Percentiles rank a stretch among this genome's conserved stretches.
Conservation (phyloP, 192 early-diverging fungal species). For the Linnemannia elongata region DNA sequence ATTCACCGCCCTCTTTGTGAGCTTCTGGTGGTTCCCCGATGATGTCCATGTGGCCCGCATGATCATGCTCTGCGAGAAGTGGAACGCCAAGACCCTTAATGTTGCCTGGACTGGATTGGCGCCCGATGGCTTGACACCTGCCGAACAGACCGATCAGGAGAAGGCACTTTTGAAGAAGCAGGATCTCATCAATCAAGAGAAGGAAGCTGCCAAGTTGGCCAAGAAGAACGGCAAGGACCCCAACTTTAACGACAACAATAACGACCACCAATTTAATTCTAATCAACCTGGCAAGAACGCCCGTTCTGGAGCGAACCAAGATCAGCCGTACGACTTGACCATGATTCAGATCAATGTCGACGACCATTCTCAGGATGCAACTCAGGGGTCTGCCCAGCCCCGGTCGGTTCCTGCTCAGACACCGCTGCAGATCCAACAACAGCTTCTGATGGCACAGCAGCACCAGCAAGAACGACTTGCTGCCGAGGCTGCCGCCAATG, state of each 20-base stretch:
- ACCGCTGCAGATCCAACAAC: conserved; percentile 38
- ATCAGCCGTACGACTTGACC: conserved; percentile 43
- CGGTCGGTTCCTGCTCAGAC: not conserved
- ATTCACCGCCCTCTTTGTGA: conserved; percentile 74
- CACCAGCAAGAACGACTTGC: not conserved
- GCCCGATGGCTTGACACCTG: conserved; percentile 36
- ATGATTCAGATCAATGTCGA: conserved; percentile 53
- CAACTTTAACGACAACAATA: not conserved
- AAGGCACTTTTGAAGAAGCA: conserved; percentile 52
- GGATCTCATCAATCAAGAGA: conserved; percentile 12
- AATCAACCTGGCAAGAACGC: not conserved
- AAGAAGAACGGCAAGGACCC: conserved; percentile 21
- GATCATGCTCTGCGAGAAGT: conserved; percentile 55
- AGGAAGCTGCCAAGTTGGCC: conserved; percentile 30
- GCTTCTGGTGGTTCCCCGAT: conserved; percentile 74
- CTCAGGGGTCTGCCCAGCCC: not conserved
- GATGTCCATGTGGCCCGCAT: conserved; percentile 77
- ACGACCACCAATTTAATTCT: not conserved
- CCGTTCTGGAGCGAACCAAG: not conserved
- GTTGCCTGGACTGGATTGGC: conserved; percentile 44
- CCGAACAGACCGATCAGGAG: conserved; percentile 46
- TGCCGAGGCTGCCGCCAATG: not conserved
- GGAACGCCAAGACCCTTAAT: conserved; percentile 25
- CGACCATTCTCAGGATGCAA: conserved; percentile 13
- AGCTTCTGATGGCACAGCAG: conserved; percentile 21